Base-by-base conservation (phyloP, 225 moss, liverwort and hornwort species). In the Pseudisothecium myosuroides region DNA sequence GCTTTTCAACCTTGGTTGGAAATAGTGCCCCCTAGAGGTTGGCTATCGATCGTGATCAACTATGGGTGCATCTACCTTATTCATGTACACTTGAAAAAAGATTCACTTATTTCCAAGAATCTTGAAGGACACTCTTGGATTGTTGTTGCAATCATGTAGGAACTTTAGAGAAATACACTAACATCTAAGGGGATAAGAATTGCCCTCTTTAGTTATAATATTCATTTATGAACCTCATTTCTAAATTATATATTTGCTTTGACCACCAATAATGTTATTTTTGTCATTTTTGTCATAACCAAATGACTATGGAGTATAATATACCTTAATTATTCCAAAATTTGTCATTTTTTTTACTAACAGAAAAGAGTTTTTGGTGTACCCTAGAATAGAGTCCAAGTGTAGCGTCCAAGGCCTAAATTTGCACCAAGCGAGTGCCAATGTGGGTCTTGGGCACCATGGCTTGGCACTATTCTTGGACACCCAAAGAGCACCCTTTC, bases 401-500 rank as follows among this genome's bases (percentile, higher is more conserved):
- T 14, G 6, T 26, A 27, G 11, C 17, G n/a, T 5, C 7, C 3
- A 12, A 52, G 27, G 12, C 11, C 15, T 4, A n/a, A 17, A 27
- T 27, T 79, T 2, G 27, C 24, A n/a, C 55, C 2, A n/a, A 39
- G 7, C 0, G 0, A n/a, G 11, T n/a, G 4, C 14, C 11, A 26
- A 37, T 26, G 2, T 14, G 2, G 7, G 2, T 37, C n/a, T 27
- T 27, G 2, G 34, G 7, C 4, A 34, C 34, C 22, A 34, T 22
- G 5, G 0, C 21, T 1, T 50, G 0, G 9, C 8, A 21, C 41
- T 50, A 14, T 29, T 18, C 4, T 27, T 43, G 0, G 0, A 0
- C 10, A 0, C 7, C 14, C 5, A 9, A 9, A 22, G 9, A 13
- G 8, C 9, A 76, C 36, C 13, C 0, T 76, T 34, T 76, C 8